phyloP scores from a whole-genome alignment of 208 protist genomes.

The Herpetomonas samuelpessoai region DNA sequence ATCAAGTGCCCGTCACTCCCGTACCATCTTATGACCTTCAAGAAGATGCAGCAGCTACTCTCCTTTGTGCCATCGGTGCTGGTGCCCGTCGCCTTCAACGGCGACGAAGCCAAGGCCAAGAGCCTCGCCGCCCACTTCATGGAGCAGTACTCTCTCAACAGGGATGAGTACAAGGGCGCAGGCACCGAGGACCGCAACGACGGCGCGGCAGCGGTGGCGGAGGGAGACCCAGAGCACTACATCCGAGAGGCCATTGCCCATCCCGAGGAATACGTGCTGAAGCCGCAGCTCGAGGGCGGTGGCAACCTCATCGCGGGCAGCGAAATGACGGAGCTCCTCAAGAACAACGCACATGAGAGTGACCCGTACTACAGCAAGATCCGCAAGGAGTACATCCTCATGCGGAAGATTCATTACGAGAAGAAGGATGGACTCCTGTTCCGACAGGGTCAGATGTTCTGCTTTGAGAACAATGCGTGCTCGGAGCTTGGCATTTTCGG shows the following conservation, averaged over 20 bases:
- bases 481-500: constrained; percentile 91
- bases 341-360: constrained; percentile 16
- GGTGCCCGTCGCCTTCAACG: constrained; percentile 49
- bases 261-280: constrained; percentile 91
- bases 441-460: constrained; percentile 39
- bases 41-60: constrained; percentile 95
- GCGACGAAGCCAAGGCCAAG: constrained; percentile 40
- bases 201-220: constrained; percentile 4
- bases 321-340: constrained; percentile 58
- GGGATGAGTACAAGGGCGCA: constrained; percentile 35
- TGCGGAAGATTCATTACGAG: constrained; percentile 82
- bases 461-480: constrained; percentile 62
- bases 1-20: constrained; percentile 95
- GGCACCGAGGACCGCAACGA: constrained; percentile 9
- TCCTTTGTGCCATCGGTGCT: constrained; percentile 64
- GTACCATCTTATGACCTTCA: constrained; percentile 94
- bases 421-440: constrained; percentile 54
- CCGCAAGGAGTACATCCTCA: constrained; percentile 88
- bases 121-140: constrained; percentile 71
- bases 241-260: constrained; percentile 64
- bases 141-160: constrained; percentile 88
- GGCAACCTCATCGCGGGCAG: constrained; percentile 90
- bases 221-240: constrained; percentile 40
- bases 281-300: constrained; percentile 95
- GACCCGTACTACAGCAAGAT: constrained; percentile 36